Conservation (phyloP, 805 yeast genomes). For the Nakazawaea anatomiae region DNA sequence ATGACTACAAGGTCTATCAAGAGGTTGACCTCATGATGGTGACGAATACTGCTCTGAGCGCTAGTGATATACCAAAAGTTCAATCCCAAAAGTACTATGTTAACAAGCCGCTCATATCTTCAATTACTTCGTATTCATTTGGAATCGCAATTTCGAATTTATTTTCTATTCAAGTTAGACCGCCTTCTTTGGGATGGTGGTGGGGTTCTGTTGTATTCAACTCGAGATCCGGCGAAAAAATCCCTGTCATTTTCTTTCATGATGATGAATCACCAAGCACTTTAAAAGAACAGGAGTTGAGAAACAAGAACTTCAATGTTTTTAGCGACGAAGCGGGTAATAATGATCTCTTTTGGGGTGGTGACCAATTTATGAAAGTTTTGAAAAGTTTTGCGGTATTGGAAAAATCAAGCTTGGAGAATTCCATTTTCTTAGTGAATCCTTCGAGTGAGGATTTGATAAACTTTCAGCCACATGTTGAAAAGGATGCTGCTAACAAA, state of each 20-base stretch:
- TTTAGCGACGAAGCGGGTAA: conserved; percentile 49
- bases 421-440: conserved; percentile 67
- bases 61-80: background rate
- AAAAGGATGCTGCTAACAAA: conserved; percentile 25
- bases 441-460: conserved; percentile 65
- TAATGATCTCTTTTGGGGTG: conserved; percentile 81
- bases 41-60: background rate
- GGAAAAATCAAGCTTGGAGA: conserved; percentile 66
- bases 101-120: conserved; percentile 44
- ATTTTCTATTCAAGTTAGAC: conserved; percentile 77
- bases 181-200: conserved; percentile 88
- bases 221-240: conserved; percentile 55
- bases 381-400: conserved; percentile 52
- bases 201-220: conserved; percentile 79
- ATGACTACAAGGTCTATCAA: conserved; percentile 41
- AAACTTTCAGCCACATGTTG: conserved; percentile 46
- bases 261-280: conserved; percentile 84
- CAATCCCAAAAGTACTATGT: conserved; percentile 24
- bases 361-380: conserved; percentile 61
- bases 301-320: conserved; percentile 67
- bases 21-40: conserved; percentile 38
- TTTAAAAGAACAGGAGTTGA: conserved; percentile 47
- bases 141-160: conserved; percentile 52
- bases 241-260: conserved; percentile 89
- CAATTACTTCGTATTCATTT: conserved; percentile 63